phyloP scores from a whole-genome alignment of 75 land plant genomes.

The Adiantum capillusveneris region DNA sequence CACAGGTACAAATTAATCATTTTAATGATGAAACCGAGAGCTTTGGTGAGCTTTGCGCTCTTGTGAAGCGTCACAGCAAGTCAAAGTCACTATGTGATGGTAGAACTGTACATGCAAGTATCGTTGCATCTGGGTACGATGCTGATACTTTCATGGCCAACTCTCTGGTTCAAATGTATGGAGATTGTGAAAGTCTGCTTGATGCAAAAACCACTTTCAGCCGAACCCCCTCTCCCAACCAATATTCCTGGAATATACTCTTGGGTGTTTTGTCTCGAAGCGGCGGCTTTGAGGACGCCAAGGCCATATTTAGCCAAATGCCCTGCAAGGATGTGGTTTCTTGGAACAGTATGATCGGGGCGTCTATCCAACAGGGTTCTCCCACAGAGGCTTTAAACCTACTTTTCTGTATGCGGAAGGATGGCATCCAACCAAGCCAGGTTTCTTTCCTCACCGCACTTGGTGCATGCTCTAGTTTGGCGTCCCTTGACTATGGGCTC shows the following conservation, averaged over 20 bases:
- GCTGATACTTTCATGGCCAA: conserved; percentile 3
- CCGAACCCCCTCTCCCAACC: neutral
- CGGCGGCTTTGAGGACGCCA: conserved; percentile 16
- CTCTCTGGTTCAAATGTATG: conserved; percentile 1
- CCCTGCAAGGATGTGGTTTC: conserved; percentile 19
- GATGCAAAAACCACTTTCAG: neutral
- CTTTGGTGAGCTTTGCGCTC: too few relatives aligned
- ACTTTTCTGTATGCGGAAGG: conserved; percentile 11
- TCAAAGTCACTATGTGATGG: neutral
- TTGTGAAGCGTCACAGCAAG: too few relatives aligned
- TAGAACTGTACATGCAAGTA: neutral
- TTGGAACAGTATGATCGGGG: conserved; percentile 34
- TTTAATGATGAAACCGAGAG: too few relatives aligned
- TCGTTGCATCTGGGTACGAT: neutral
- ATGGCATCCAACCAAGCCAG: conserved; percentile 18
- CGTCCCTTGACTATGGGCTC: too few relatives aligned
- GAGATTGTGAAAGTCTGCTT: neutral
- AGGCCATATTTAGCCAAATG: conserved; percentile 21
- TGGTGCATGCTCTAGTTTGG: conserved; percentile 4
- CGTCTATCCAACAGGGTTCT: conserved; percentile 13
- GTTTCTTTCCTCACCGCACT: conserved; percentile 16
- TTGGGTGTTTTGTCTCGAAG: conserved; percentile 22
- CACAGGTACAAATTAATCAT: too few relatives aligned
- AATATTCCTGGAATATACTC: conserved; percentile 38
- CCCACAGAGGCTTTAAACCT: conserved; percentile 15